phyloP scores from a whole-genome alignment of 2,329 filamentous ascomycete genomes.

The Calonectria pteridis region DNA sequence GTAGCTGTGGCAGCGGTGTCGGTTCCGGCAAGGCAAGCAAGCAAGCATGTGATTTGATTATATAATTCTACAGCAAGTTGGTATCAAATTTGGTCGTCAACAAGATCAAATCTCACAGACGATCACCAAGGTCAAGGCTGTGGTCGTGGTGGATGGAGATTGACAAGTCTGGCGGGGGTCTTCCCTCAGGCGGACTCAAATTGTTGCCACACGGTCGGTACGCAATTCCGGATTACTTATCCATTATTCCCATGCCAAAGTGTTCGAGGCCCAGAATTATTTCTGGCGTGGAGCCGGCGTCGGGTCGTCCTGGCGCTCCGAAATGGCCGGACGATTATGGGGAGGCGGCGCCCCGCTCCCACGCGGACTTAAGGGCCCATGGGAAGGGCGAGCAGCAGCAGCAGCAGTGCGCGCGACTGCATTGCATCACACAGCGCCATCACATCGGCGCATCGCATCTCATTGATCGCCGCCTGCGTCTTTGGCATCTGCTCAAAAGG shows the following conservation, averaged over 20 bases:
- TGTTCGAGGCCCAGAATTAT: constrained; percentile 24
- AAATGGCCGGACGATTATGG: constrained; percentile 31
- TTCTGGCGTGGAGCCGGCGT: constrained; percentile 25
- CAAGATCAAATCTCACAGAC: neutral
- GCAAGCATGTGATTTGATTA: neutral
- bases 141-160: neutral
- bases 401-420: neutral
- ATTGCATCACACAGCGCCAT: neutral
- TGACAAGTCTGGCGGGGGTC: neutral
- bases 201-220: constrained; percentile 4
- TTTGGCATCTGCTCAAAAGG: neutral
- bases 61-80: neutral
- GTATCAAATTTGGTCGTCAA: neutral
- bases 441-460: neutral
- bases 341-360: constrained; percentile 27
- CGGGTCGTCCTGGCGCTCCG: constrained; percentile 36
- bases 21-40: neutral
- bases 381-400: constrained; percentile 3
- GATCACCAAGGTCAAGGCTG: neutral
- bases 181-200: neutral
- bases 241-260: neutral
- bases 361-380: constrained; percentile 42
- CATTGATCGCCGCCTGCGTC: neutral
- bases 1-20: neutral
- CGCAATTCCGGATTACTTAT: constrained; percentile 10